These are phyloP conservation scores for Lenzites betulinus DNA, from an alignment of 768 basidiomycete genomes.

Conservation along the genomic window DNA sequence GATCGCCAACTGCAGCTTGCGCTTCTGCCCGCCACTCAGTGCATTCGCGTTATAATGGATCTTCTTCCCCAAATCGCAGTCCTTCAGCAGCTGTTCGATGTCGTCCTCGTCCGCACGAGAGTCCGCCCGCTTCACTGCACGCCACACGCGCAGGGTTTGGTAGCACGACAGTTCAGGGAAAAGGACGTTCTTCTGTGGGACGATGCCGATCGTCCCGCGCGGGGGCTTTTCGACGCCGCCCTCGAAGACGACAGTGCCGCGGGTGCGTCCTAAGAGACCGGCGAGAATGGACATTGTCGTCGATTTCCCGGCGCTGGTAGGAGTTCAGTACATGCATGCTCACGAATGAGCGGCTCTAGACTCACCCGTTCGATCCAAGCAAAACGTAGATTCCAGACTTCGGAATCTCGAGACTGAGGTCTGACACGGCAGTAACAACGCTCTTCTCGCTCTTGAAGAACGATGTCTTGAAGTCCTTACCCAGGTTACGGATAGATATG, in stretches of 20 bases:
- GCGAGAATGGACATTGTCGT: conserved; percentile 70
- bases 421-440: conserved; percentile 60
- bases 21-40: conserved; percentile 79
- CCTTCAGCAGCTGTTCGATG: conserved; percentile 60
- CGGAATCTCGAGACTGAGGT: conserved; percentile 70
- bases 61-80: conserved; percentile 76
- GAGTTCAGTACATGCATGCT: background rate
- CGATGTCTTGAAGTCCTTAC: conserved; percentile 58
- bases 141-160: conserved; percentile 74
- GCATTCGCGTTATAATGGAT: conserved; percentile 64
- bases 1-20: conserved; percentile 82
- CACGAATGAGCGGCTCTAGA: background rate
- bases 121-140: conserved; percentile 55
- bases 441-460: conserved; percentile 48
- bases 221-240: conserved; percentile 55
- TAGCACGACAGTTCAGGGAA: conserved; percentile 75
- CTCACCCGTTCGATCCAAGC: conserved; percentile 69
- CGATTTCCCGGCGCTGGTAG: conserved; percentile 71
- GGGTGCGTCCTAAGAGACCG: conserved; percentile 57
- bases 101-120: conserved; percentile 48
- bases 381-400: conserved; percentile 76
- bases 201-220: conserved; percentile 71
- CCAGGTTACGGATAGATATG: conserved; percentile 61
- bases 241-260: conserved; percentile 58
- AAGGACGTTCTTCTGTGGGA: conserved; percentile 82